A percentile compares a stretch with the other conserved stretches of the same genome.
Evolutionary conservation across 2,329 filamentous ascomycete genomes (phyloP).

Genomic region (Paecilomyces niveus): DNA sequence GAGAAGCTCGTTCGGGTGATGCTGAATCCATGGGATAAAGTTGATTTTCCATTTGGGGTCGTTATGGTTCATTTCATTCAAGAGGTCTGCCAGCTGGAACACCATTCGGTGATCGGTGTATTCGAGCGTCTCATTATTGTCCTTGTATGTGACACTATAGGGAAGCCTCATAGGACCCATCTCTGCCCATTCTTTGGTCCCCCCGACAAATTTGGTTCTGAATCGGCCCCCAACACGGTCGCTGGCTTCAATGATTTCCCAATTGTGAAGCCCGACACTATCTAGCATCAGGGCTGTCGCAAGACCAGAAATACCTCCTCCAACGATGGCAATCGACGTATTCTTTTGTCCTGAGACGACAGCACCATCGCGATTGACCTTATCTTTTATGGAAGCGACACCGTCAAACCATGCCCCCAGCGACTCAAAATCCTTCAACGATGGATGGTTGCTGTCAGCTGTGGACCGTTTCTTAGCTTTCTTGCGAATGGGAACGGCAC

Average conservation of each 20-base stretch:
- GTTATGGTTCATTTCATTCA: constrained; percentile 18
- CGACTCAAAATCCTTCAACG: constrained; percentile 14
- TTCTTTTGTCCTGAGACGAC: constrained; percentile 5
- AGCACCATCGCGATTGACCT: background rate
- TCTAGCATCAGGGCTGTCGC: constrained; percentile 39
- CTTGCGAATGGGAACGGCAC: too few relatives aligned
- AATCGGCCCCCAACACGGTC: constrained; percentile 36
- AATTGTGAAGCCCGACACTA: constrained; percentile 36
- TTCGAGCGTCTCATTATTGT: constrained; percentile 12
- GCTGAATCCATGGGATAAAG: constrained; percentile 21
- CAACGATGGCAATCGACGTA: constrained; percentile 31
- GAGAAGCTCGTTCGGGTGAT: constrained; percentile 22
- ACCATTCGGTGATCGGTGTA: constrained; percentile 17
- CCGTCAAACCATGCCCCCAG: constrained; percentile 20
- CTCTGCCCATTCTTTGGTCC: constrained; percentile 17
- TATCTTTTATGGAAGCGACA: constrained; percentile 14
- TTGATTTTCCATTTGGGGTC: constrained; percentile 14
- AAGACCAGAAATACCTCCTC: constrained; percentile 41
- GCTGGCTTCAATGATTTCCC: constrained; percentile 39
- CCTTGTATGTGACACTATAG: constrained; percentile 12
- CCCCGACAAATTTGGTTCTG: constrained; percentile 35
- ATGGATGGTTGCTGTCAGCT: too few relatives aligned
- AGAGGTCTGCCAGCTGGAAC: constrained; percentile 14
- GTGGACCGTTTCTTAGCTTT: too few relatives aligned
- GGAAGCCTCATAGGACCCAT: constrained; percentile 23